Percentiles rank a stretch among this genome's conserved stretches.
phyloP scores from a whole-genome alignment of 2,329 filamentous ascomycete genomes.

The Aspergillus neoniger region DNA sequence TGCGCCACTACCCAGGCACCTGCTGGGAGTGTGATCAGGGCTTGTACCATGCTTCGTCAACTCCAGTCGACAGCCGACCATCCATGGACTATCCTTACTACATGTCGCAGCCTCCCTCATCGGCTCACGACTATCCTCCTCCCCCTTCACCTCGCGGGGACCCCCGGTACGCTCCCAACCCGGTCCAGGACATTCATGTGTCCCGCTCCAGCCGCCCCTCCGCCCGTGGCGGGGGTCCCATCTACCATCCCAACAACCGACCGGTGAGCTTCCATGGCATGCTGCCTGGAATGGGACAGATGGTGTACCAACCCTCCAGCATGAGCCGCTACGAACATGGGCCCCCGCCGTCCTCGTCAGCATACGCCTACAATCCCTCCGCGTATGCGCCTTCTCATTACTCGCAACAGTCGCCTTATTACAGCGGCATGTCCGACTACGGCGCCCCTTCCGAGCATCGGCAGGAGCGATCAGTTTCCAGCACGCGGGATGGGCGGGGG shows the following conservation, averaged over 20 bases:
- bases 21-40: conserved; percentile 41
- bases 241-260: conserved; percentile 39
- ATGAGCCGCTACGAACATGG: conserved; percentile 38
- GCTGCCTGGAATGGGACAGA: conserved; percentile 32
- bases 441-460: conserved; percentile 29
- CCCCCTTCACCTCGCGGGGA: conserved; percentile 30
- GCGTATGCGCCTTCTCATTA: conserved; percentile 38
- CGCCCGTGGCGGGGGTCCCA: conserved; percentile 34
- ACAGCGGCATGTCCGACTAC: conserved; percentile 30
- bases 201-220: conserved; percentile 30
- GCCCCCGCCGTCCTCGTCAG: conserved; percentile 41
- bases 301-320: conserved; percentile 32
- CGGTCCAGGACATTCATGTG: conserved; percentile 35
- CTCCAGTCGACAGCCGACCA: conserved; percentile 33
- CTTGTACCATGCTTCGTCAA: conserved; percentile 33
- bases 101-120: conserved; percentile 26
- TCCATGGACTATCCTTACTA: conserved; percentile 36
- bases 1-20: conserved; percentile 33
- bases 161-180: conserved; percentile 31
- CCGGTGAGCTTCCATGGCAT: conserved; percentile 44
- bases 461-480: conserved; percentile 39
- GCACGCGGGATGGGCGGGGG: conserved; percentile 32
- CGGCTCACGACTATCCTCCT: conserved; percentile 35
- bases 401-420: conserved; percentile 30
- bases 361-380: conserved; percentile 35